A percentile compares a stretch with the other conserved stretches of the same genome.
Evolutionary conservation across 163 green algal species (phyloP).

Genomic region (Volvox carteri): DNA sequence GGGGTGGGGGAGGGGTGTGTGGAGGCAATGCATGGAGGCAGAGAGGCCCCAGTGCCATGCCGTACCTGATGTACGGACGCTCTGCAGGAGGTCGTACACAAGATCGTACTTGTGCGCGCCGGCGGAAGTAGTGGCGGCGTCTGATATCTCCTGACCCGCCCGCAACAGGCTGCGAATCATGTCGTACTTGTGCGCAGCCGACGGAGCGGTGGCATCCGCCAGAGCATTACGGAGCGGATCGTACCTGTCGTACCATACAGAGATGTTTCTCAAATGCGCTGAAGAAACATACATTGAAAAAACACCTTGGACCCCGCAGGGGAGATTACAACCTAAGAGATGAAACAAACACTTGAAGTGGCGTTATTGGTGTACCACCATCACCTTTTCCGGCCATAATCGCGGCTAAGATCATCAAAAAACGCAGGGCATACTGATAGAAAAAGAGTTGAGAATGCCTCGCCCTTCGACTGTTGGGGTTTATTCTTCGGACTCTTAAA

Average conservation of each 20-base stretch:
- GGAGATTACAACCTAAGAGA: no score
- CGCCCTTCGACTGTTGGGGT: no score
- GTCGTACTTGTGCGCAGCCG: slow-evolving; percentile 46
- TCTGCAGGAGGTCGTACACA: slow-evolving; percentile 46
- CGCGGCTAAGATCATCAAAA: no score
- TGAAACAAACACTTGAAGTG: no score
- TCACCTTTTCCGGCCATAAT: no score
- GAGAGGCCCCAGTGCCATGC: neutral
- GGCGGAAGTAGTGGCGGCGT: neutral
- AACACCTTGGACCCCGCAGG: no score
- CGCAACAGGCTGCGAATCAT: slow-evolving; percentile 32
- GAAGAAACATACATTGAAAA: no score
- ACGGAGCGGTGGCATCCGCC: neutral
- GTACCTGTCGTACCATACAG: slow-evolving; percentile 34
- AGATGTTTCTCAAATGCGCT: no score
- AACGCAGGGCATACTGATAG: no score
- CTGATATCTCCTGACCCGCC: neutral
- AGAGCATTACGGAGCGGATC: slow-evolving; percentile 42
- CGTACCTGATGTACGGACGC: slow-evolving; percentile 37
- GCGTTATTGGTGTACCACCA: no score
- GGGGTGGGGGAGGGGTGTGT: neutral
- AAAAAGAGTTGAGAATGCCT: no score
- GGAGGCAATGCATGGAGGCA: neutral
- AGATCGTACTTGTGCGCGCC: slow-evolving; percentile 44
- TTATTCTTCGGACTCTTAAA: no score